Evolutionary conservation across 176 grass and related monocot species (phyloP).

Genomic region (Ensete ventricosum): DNA sequence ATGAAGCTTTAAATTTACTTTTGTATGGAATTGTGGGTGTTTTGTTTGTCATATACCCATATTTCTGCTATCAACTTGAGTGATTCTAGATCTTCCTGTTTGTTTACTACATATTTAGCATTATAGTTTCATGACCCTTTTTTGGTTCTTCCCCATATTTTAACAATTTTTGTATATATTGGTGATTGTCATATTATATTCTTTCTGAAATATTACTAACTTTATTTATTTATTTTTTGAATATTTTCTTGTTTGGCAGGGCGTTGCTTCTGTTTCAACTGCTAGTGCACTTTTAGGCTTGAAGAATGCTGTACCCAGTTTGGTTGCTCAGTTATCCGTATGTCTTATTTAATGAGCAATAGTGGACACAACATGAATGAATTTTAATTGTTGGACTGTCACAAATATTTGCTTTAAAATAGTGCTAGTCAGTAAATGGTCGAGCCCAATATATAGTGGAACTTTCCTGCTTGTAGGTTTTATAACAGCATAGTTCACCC

Average conservation of each 20-base stretch:
- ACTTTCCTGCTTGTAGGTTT: too few relatives aligned
- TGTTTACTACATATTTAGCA: neutral
- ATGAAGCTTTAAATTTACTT: neutral
- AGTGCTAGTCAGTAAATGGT: neutral
- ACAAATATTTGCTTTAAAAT: neutral
- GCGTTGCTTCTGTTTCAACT: constrained; percentile 60
- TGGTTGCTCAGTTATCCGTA: constrained; percentile 43
- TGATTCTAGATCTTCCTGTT: neutral
- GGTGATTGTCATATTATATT: neutral
- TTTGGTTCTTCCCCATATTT: neutral
- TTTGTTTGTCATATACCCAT: neutral
- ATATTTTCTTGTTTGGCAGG: constrained; percentile 51
- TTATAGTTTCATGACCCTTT: neutral
- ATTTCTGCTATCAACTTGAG: neutral
- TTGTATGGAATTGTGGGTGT: neutral
- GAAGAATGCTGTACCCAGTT: constrained; percentile 56
- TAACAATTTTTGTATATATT: neutral
- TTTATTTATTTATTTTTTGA: neutral
- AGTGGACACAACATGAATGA: neutral
- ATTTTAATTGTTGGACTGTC: neutral
- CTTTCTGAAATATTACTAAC: neutral
- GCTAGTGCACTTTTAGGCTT: constrained; percentile 41
- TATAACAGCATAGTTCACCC: too few relatives aligned
- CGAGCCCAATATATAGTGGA: neutral
- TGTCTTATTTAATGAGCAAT: constrained; percentile 9